Evolutionary conservation across 1,284 basidiomycete genomes (phyloP).

Genomic region (Tilletia horrida): DNA sequence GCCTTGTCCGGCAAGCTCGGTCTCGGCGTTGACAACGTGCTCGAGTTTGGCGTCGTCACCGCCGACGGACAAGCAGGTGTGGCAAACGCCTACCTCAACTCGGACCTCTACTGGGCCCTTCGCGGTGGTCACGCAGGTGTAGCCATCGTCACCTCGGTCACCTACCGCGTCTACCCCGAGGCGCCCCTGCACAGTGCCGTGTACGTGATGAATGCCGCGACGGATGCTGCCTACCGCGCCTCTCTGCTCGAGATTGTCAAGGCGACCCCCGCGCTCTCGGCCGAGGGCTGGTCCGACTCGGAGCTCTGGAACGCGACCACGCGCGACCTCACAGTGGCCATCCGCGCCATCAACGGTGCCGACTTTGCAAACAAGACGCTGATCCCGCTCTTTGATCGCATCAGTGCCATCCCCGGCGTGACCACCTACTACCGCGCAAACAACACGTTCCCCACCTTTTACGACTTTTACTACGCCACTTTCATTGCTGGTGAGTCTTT

Average conservation of each 20-base stretch:
- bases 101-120: constrained; percentile 10
- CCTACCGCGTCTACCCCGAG: constrained; percentile 16
- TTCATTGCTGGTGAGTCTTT: constrained; percentile 9
- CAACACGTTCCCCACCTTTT: constrained; percentile 10
- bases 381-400: constrained; percentile 4
- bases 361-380: constrained; percentile 16
- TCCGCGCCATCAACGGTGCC: constrained; percentile 15
- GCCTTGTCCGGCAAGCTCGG: constrained; percentile 10
- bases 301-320: constrained; percentile 17
- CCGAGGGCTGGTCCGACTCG: constrained; percentile 8
- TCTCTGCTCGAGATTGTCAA: constrained; percentile 15
- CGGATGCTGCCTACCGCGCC: constrained; percentile 6
- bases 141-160: constrained; percentile 15
- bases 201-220: constrained; percentile 11
- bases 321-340: constrained; percentile 9
- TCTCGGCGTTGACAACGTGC: constrained; percentile 15
- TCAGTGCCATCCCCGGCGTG: constrained; percentile 9
- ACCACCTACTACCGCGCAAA: constrained; percentile 11
- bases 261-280: background rate
- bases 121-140: constrained; percentile 6
- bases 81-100: constrained; percentile 5
- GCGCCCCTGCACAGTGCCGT: constrained; percentile 2
- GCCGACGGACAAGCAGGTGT: constrained; percentile 5
- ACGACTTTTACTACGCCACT: constrained; percentile 12
- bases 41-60: constrained; percentile 10